phyloP scores from a whole-genome alignment of 768 basidiomycete genomes.

The Boletus barrowsii region DNA sequence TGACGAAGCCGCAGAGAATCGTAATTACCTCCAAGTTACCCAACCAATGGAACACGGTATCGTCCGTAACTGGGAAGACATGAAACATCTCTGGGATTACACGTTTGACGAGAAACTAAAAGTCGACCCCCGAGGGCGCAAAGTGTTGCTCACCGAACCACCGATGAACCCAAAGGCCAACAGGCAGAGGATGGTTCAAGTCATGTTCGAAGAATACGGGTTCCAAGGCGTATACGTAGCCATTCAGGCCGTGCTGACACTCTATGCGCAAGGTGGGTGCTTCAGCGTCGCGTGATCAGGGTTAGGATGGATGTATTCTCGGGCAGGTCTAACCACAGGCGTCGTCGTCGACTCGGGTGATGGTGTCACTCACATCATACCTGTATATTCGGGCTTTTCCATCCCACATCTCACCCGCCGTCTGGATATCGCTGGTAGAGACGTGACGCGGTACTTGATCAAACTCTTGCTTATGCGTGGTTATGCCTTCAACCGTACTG shows the following conservation, averaged over 20 bases:
- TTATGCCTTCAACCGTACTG: constrained; percentile 99
- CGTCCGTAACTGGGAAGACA: constrained; percentile 98
- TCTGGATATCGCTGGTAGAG: constrained; percentile 95
- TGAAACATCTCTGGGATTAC: constrained; percentile 98
- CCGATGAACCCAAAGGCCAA: constrained; percentile 98
- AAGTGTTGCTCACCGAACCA: constrained; percentile 93
- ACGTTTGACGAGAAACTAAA: constrained; percentile 95
- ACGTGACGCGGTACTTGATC: constrained; percentile 98
- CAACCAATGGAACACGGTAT: constrained; percentile 99
- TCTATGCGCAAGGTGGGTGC: constrained; percentile 93
- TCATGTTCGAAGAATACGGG: constrained; percentile 99
- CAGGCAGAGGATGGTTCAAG: constrained; percentile 89
- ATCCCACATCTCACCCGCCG: constrained; percentile 93
- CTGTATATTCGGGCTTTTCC: constrained; percentile 95
- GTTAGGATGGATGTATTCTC: not conserved
- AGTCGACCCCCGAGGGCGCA: constrained; percentile 81
- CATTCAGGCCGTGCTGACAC: constrained; percentile 95
- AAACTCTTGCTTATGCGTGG: constrained; percentile 99
- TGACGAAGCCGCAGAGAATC: constrained; percentile 91
- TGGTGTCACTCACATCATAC: constrained; percentile 98
- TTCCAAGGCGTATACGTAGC: constrained; percentile 96
- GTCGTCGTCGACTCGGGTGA: constrained; percentile 99
- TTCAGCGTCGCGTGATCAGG: not conserved
- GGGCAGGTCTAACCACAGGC: constrained; percentile 89
- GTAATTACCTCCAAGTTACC: constrained; percentile 93